Conservation (phyloP, 805 yeast species). For the Metschnikowia amazonensis region DNA sequence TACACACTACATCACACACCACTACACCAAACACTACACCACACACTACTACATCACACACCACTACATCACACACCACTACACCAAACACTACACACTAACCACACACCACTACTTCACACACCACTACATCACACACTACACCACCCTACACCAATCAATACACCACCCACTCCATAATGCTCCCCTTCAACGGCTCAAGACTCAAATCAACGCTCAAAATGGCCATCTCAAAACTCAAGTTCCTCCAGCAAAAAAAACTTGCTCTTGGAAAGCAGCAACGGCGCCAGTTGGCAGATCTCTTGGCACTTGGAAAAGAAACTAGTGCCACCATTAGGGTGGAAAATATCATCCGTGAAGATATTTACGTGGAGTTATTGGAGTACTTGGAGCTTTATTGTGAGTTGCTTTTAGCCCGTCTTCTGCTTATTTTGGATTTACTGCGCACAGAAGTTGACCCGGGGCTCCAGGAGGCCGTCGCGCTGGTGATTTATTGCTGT, state of each 20-base stretch:
- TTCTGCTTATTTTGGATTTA: conserved; percentile 52
- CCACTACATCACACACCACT: no score
- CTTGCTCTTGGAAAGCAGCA: conserved; percentile 72
- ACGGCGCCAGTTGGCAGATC: conserved; percentile 65
- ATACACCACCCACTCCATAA: no score
- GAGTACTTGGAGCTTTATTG: conserved; percentile 80
- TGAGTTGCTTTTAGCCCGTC: conserved; percentile 73
- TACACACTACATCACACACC: no score
- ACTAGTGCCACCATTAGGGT: conserved; percentile 80
- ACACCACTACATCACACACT: no score
- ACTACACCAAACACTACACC: no score
- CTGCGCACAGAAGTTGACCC: conserved; percentile 45
- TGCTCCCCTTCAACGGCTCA: conserved; percentile 29
- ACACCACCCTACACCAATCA: no score
- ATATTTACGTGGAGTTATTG: conserved; percentile 70
- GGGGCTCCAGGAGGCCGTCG: conserved; percentile 72
- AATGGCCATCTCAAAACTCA: conserved; percentile 68
- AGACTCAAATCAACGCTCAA: conserved; percentile 46
- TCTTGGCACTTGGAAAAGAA: conserved; percentile 66
- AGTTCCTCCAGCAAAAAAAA: conserved; percentile 71
- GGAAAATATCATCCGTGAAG: conserved; percentile 80
- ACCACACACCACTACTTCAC: no score
- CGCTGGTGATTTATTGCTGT: conserved; percentile 64
- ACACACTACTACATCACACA: no score
- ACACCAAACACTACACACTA: no score